Evolutionary conservation across 2,329 filamentous ascomycete species (phyloP), one percentile per base, ranked within the genome.

Genomic region (Botrytis galanthina): DNA sequence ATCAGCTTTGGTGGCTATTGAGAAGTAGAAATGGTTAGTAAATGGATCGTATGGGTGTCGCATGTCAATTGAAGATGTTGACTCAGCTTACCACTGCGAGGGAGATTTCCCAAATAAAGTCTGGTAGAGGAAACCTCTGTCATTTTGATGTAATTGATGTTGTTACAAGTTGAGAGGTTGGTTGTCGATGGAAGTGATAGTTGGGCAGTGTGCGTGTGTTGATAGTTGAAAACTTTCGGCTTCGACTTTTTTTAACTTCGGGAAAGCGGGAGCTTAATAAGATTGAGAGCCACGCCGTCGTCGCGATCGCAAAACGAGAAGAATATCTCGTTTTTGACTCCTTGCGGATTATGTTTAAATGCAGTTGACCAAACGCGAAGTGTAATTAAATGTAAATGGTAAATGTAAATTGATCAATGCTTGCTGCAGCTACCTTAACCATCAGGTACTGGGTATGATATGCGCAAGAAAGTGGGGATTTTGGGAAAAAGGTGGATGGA

Each of bases 41-140:
- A 51, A 39, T 29, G 12, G 4, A 51, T 42, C 46, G 35, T 18
- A n/a, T n/a, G 42, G 48, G 37, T 44, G 48, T 67, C 71, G 71
- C 71, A 69, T 54, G 26, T 4, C 22, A 48, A 60, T 35, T 39
- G 26, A 42, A 35, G 64, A 44, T 14, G 18, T 44, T 29, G 42
- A 48, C 26, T 72, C 35, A 74, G 84, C 92, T 86, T 90, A 97
- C 95, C 94, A 87, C 93, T 94, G 84, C 94, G 93, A 84, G 96
- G 95, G 83, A 99, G 92, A 86, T 98, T 98, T 85, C 95, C 95
- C 86, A 98, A 87, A 87, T 98, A 99, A 79, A 98, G 93, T 86
- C 96, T 91, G 82, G 95, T 98, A 79, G 93, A 92, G 77, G 94
- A 97, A 79, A 98, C 95, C 86, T 97, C 94, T 89, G 94, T 94